Conservation (phyloP, 2,329 filamentous ascomycete species). For the Dissoconium aciculare region DNA sequence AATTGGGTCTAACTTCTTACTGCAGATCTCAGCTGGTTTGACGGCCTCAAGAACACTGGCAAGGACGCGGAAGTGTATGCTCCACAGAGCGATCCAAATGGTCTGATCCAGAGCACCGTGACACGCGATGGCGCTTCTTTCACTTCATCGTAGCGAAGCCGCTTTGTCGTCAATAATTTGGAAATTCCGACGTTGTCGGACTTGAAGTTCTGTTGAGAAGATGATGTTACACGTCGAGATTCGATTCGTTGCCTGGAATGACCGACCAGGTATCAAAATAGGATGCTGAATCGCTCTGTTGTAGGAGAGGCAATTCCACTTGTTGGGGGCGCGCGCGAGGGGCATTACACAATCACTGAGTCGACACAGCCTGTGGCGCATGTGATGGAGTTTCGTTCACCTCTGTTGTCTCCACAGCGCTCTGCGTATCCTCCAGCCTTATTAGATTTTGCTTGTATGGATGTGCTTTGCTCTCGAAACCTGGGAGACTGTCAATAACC, state of each 20-base stretch:
- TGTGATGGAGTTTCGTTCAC: too few species aligned
- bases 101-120: slow-evolving; percentile 88
- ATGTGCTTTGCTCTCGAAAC: slow-evolving; percentile 83
- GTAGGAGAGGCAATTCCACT: too few species aligned
- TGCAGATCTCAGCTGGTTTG: slow-evolving; percentile 87
- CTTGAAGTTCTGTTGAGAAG: slow-evolving; percentile 14
- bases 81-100: slow-evolving; percentile 84
- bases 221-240: neutral
- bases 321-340: too few species aligned
- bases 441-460: slow-evolving; percentile 84
- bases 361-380: too few species aligned
- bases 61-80: slow-evolving; percentile 91
- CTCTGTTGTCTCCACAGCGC: slow-evolving; percentile 21
- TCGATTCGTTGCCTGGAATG: neutral
- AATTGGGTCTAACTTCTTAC: slow-evolving; percentile 5
- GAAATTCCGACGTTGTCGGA: too few species aligned
- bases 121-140: slow-evolving; percentile 39
- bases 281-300: too few species aligned
- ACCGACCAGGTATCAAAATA: too few species aligned
- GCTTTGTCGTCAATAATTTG: slow-evolving; percentile 2
- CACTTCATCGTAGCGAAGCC: slow-evolving; percentile 6
- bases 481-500: slow-evolving; percentile 27
- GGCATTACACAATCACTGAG: too few species aligned
- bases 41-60: slow-evolving; percentile 86
- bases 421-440: slow-evolving; percentile 37